Evolutionary conservation across 352 stramenopile species (phyloP).

Genomic region (Pythium brachiatum): DNA sequence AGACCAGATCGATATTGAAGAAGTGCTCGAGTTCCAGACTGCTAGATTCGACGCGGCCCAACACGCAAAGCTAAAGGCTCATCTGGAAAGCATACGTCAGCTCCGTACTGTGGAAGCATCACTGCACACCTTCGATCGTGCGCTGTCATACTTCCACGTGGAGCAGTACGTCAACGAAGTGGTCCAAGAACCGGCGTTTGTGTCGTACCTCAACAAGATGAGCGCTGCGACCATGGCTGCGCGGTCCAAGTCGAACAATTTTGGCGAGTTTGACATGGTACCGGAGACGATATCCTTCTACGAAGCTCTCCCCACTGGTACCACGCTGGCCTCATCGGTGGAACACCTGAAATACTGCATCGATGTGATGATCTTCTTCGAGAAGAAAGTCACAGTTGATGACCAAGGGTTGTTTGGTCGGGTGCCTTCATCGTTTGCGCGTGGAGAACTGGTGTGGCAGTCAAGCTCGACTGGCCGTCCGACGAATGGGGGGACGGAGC

Average conservation of each 20-base stretch:
- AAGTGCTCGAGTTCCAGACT: slow-evolving; percentile 40
- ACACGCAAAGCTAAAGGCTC: slow-evolving; percentile 58
- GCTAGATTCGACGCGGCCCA: slow-evolving; percentile 67
- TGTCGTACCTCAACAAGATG: slow-evolving; percentile 76
- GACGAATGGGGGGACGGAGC: slow-evolving; percentile 40
- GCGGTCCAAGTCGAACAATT: slow-evolving; percentile 7
- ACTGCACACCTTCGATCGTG: slow-evolving; percentile 77
- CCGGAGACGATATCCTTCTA: slow-evolving; percentile 70
- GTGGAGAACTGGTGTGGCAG: slow-evolving; percentile 75
- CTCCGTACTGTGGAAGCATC: slow-evolving; percentile 74
- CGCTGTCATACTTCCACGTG: slow-evolving; percentile 77
- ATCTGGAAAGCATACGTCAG: slow-evolving; percentile 72
- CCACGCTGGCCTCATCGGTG: slow-evolving; percentile 53
- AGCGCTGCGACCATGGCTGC: slow-evolving; percentile 33
- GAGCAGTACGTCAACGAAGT: slow-evolving; percentile 82
- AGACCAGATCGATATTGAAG: slow-evolving; percentile 34
- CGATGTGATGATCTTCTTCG: slow-evolving; percentile 84
- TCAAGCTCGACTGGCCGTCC: slow-evolving; percentile 31
- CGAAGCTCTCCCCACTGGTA: slow-evolving; percentile 46
- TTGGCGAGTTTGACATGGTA: slow-evolving; percentile 53
- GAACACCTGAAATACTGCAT: slow-evolving; percentile 82
- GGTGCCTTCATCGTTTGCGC: slow-evolving; percentile 73
- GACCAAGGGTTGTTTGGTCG: slow-evolving; percentile 64
- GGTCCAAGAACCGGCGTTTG: slow-evolving; percentile 61
- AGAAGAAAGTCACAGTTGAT: slow-evolving; percentile 80